phyloP scores from a whole-genome alignment of 2,329 filamentous ascomycete genomes.

The Fusarium hostae region DNA sequence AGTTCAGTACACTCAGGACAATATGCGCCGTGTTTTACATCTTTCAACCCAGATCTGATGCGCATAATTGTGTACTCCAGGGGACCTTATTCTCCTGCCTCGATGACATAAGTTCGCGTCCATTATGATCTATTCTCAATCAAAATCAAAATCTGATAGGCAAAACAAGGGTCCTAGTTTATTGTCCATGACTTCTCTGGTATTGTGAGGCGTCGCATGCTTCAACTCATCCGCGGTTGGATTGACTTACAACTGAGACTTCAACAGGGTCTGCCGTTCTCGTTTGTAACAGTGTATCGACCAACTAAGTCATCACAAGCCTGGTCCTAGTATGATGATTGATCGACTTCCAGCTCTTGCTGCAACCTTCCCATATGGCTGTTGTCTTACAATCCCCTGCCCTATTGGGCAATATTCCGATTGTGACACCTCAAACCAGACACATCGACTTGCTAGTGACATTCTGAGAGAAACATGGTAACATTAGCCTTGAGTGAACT shows the following conservation, averaged over 20 bases:
- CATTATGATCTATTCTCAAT: neutral
- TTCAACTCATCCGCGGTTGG: neutral
- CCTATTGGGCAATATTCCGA: constrained; percentile 33
- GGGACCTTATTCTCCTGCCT: neutral
- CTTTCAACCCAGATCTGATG: neutral
- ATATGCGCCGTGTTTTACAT: neutral
- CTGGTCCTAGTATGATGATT: constrained; percentile 23
- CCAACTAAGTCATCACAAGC: constrained; percentile 9
- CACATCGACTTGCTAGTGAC: constrained; percentile 18
- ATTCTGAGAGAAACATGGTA: constrained; percentile 5
- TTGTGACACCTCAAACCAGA: constrained; percentile 30
- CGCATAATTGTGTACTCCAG: neutral
- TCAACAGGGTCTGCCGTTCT: neutral
- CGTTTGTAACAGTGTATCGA: neutral
- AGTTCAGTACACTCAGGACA: neutral
- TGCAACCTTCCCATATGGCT: constrained; percentile 29
- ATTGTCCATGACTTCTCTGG: neutral
- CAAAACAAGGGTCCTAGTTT: neutral
- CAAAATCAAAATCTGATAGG: neutral
- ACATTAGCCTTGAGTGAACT: constrained; percentile 13
- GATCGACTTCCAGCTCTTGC: constrained; percentile 26
- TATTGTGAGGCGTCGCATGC: neutral
- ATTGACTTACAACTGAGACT: neutral
- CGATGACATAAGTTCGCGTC: neutral
- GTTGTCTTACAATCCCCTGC: constrained; percentile 20